Base-by-base conservation (phyloP, 768 basidiomycete genomes). In the Boletus sp. region DNA sequence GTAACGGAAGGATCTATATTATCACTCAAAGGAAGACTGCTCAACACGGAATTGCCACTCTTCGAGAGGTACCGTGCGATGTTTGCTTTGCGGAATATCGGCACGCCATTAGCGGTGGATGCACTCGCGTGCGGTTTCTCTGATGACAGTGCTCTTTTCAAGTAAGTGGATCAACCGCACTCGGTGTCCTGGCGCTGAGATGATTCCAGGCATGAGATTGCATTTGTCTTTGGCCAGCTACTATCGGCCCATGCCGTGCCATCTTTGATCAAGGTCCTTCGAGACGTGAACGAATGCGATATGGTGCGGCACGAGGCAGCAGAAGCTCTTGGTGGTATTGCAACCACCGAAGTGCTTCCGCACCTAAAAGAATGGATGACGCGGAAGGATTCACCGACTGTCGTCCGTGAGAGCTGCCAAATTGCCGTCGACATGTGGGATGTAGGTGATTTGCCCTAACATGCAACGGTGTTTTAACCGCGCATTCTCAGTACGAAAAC, bases 251-350 rank as follows among this genome's bases (percentile, higher is more conserved):
- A 94, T 67, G 88, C 93, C 0, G 89, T 98, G 21, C 93, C 95
- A 10, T 80, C 90, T 1, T 77, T 99, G 32, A 68, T 98, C 34
- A 72, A 80, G 37, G 90, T 96, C 29, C 77, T 99, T n/a, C 76
- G 82, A 59, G 75, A 93, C 59, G 51, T 69, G 2, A 66, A 74
- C 2, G 97, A 98, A 71, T 87, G 87, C 11, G 93, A 94, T 53
- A 98, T 99, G 96, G 97, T 99, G 10, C 83, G 97, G 32, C 97
- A 99, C 62, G 97, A 99, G 71, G 97, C 96, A 25, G 97, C 97
- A 4, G 97, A 99, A 71, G 97, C 97, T 7, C 80, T 99, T 0
- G 97, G 97, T n/a, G 93, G 96, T 5, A 98, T 99, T 53, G 95
- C 88, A 27, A 93, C 88, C 2, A 90, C 92, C 0, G 93, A 96